phyloP scores from a whole-genome alignment of 495 filamentous ascomycete genomes.

The Geoglossum glabrum region DNA sequence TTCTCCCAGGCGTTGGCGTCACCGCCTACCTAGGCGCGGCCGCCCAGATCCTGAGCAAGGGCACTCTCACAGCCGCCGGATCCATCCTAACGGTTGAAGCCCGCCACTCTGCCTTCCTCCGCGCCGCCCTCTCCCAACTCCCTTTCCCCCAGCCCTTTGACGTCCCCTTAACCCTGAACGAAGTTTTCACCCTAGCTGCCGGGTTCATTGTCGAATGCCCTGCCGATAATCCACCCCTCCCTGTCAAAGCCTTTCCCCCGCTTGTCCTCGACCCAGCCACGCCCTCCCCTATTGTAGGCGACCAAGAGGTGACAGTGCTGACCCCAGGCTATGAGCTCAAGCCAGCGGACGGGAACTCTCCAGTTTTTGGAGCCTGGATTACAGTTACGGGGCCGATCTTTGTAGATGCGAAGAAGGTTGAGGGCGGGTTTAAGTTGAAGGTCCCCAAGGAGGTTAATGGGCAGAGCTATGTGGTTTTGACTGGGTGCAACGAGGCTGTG shows the following conservation, averaged over 20 bases:
- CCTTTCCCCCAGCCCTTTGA: constrained; percentile 39
- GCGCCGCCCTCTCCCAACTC: constrained; percentile 24
- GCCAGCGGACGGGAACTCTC: background rate
- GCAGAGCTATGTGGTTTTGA: constrained; percentile 27
- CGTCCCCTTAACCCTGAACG: constrained; percentile 31
- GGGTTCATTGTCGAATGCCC: constrained; percentile 40
- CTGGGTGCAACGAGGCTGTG: constrained; percentile 17
- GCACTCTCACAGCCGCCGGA: constrained; percentile 37
- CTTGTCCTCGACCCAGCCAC: constrained; percentile 9
- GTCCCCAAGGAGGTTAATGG: constrained; percentile 25
- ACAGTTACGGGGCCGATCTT: background rate
- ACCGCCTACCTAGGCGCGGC: constrained; percentile 38
- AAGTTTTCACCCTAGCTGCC: constrained; percentile 40
- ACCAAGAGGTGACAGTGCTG: background rate
- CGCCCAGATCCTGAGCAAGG: constrained; percentile 29
- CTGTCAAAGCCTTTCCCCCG: constrained; percentile 36
- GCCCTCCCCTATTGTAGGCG: background rate
- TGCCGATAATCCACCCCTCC: constrained; percentile 27
- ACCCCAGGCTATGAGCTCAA: background rate
- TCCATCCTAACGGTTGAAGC: constrained; percentile 42
- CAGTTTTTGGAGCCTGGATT: background rate
- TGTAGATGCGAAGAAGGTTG: background rate
- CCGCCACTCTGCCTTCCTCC: constrained; percentile 38
- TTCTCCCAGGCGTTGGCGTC: constrained; percentile 17
- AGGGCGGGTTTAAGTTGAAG: background rate